phyloP scores from a whole-genome alignment of 139 green algal species.

The Chara braunii region DNA sequence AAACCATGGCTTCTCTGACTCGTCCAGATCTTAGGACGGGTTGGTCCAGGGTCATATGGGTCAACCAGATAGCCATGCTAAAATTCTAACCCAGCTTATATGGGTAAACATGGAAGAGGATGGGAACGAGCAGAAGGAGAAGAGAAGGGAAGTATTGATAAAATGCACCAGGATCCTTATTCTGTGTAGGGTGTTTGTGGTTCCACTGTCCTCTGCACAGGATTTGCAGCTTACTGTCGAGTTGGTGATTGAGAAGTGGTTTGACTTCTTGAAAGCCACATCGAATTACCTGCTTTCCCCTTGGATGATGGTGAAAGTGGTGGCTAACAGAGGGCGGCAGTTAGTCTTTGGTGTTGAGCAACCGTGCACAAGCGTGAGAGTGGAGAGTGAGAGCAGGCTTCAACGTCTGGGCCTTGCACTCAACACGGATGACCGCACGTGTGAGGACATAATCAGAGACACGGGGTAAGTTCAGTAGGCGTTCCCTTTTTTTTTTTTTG shows the following conservation, averaged over 20 bases:
- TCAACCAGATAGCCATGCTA: no score
- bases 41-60: no score
- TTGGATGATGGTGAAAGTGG: constrained; percentile 8
- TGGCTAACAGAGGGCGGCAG: background rate
- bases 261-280: constrained; percentile 9
- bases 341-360: background rate
- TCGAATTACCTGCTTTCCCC: constrained; percentile 14
- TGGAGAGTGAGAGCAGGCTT: background rate
- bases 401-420: background rate
- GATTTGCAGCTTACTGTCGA: constrained; percentile 34
- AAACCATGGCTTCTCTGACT: no score
- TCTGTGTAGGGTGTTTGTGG: no score
- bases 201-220: no score
- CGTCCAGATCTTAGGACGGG: no score
- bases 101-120: no score
- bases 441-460: constrained; percentile 34
- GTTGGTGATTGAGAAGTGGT: constrained; percentile 31
- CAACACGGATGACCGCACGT: constrained; percentile 18
- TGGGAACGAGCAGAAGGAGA: no score
- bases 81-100: no score
- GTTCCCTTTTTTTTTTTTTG: background rate
- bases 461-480: constrained; percentile 19
- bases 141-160: no score
- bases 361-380: background rate
- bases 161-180: no score